Evolutionary conservation across 495 filamentous ascomycete species (phyloP).

Genomic region (Penicillium daleae): DNA sequence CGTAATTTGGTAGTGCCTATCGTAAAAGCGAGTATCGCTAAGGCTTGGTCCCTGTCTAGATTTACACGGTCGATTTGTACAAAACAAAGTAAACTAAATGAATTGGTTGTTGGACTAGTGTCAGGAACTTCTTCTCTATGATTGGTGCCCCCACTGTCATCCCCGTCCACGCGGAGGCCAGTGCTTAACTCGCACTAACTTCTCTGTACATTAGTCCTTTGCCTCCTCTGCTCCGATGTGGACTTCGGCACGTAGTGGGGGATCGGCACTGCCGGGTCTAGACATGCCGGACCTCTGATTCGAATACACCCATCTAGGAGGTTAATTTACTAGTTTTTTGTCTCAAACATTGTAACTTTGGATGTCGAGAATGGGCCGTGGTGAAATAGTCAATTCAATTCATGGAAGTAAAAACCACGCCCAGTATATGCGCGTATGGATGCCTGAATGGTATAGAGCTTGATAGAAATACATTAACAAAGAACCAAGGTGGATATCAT

Average conservation of each 20-base stretch:
- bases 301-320: not conserved
- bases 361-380: not conserved
- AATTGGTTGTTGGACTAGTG: constrained; percentile 5
- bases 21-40: too few species aligned
- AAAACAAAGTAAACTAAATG: not conserved
- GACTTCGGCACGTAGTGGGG: constrained; percentile 1
- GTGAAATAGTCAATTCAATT: not conserved
- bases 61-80: not conserved
- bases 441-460: constrained; percentile 8
- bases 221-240: not conserved
- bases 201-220: not conserved
- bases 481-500: constrained; percentile 21
- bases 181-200: constrained; percentile 13
- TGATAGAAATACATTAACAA: not conserved
- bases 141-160: constrained; percentile 11
- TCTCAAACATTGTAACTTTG: not conserved
- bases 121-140: not conserved
- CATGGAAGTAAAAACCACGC: too few species aligned
- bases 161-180: constrained; percentile 15
- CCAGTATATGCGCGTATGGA: not conserved
- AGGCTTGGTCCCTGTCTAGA: too few species aligned
- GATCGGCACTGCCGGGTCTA: not conserved
- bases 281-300: not conserved
- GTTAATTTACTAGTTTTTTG: not conserved
- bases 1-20: not conserved